phyloP scores from a whole-genome alignment of 169 alveolate genomes.

The Babesia divergens region DNA sequence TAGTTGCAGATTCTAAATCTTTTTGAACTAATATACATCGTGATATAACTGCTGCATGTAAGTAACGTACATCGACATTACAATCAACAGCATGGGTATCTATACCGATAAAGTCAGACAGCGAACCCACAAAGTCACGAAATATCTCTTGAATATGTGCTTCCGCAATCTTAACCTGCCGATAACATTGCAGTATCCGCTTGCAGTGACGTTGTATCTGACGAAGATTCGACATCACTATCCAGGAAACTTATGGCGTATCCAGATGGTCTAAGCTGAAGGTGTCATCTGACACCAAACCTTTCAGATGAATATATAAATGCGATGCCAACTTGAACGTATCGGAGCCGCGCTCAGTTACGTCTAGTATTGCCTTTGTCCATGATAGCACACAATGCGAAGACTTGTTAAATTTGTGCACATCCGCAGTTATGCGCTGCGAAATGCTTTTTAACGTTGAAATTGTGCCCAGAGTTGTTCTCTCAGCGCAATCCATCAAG shows the following conservation, averaged over 20 bases:
- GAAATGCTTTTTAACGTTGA: not conserved
- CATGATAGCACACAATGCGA: not conserved
- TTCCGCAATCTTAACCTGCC: not conserved
- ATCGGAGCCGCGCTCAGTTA: not conserved
- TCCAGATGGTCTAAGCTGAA: not conserved
- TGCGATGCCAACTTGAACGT: not conserved
- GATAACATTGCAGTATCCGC: slow-evolving; percentile 10
- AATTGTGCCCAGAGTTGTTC: not conserved
- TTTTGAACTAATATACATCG: slow-evolving; percentile 11
- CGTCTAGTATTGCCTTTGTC: not conserved
- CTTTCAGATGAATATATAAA: not conserved
- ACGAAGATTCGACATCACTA: not conserved
- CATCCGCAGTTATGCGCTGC: not conserved
- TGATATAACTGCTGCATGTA: slow-evolving; percentile 1
- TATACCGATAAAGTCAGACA: not conserved
- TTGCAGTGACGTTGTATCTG: not conserved
- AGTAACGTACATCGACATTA: not conserved
- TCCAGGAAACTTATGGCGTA: not conserved
- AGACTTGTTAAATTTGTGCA: not conserved
- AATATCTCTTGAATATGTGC: not conserved
- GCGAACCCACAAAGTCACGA: not conserved
- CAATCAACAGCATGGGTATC: not conserved
- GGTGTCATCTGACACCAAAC: not conserved
- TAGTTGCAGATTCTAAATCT: not conserved
- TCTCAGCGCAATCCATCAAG: not conserved